Evolutionary conservation across 2,329 filamentous ascomycete species (phyloP).

Genomic region (Paecilomyces formosus): DNA sequence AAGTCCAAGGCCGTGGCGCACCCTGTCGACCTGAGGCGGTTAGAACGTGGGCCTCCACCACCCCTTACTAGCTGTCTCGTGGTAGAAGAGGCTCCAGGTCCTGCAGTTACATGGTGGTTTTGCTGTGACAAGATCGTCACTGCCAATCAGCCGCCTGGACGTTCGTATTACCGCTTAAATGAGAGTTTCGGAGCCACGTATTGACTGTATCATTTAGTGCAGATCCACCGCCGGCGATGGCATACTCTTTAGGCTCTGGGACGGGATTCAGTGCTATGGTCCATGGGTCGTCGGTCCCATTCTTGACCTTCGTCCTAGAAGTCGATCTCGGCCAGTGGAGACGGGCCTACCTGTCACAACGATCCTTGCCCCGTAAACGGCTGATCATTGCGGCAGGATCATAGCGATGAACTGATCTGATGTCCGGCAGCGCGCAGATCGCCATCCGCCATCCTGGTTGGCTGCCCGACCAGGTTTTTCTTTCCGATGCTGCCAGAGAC

Average conservation of each 20-base stretch:
- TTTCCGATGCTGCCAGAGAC: neutral
- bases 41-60: neutral
- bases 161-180: neutral
- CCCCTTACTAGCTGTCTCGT: neutral
- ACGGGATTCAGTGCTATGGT: neutral
- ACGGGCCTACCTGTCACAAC: slow-evolving; percentile 24
- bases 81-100: neutral
- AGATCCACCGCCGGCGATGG: neutral
- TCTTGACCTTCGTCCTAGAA: neutral
- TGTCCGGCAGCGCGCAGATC: slow-evolving; percentile 4
- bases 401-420: slow-evolving; percentile 20
- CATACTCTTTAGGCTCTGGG: neutral
- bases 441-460: neutral
- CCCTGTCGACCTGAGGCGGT: neutral
- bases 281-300: neutral
- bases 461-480: neutral
- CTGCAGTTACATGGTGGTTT: neutral
- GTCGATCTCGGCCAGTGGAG: neutral
- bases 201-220: slow-evolving; percentile 1
- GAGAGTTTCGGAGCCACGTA: neutral
- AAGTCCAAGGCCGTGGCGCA: neutral
- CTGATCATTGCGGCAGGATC: slow-evolving; percentile 27
- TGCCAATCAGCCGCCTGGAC: neutral
- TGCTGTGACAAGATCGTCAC: neutral
- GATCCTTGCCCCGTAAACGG: slow-evolving; percentile 29